Base-by-base conservation (phyloP, 1,284 basidiomycete species). In the Trametes polyzona region DNA sequence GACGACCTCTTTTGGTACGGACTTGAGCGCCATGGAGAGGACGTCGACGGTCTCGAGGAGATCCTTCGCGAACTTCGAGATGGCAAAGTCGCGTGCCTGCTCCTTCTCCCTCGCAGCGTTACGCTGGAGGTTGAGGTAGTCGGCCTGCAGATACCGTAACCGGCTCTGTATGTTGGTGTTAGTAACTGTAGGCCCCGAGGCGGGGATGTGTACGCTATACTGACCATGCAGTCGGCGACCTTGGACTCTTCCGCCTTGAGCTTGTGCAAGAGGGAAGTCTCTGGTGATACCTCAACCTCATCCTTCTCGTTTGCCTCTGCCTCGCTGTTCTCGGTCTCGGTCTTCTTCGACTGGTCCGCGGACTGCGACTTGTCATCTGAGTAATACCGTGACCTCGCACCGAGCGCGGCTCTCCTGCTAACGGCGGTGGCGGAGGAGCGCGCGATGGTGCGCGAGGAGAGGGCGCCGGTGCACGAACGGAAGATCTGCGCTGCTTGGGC, bases 1-100 rank as follows among this genome's bases (percentile, higher is more conserved):
- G 44, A 86, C 71, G 32, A 76, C 80, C 43, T 80, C 75, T 58
- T 76, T 67, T 21, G 95, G 93, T 16, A 97, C 87, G 67, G 93
- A 93, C 72, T 88, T 90, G 59, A 99, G 81, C 4, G 96, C 97
- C 55, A 97, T 80, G 39, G 86, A 78, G 57, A 99, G 89, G 55
- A 98, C 93, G 72, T 99, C 97, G 63, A 95, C 87, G 29, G 94
- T 96, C 66, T 91, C 88, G 52, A 98, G 87, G 57, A 99, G 84
- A 77, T 98, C 94, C 49, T 78, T 74, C 11, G 96, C 96, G 69
- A 99, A 97, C 52, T 87, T 87, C 48, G 91, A 83, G 71, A 99
- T 96, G 57, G 95, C 96, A 75, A 92, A 96, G 75, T 98, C 95
- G 59, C 88, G 86, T 17, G 95, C 93, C 73, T 94, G 92, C 71